These are phyloP conservation scores for Durotheca rogersii DNA, from an alignment of 495 filamentous ascomycete species.

Conservation along the genomic window DNA sequence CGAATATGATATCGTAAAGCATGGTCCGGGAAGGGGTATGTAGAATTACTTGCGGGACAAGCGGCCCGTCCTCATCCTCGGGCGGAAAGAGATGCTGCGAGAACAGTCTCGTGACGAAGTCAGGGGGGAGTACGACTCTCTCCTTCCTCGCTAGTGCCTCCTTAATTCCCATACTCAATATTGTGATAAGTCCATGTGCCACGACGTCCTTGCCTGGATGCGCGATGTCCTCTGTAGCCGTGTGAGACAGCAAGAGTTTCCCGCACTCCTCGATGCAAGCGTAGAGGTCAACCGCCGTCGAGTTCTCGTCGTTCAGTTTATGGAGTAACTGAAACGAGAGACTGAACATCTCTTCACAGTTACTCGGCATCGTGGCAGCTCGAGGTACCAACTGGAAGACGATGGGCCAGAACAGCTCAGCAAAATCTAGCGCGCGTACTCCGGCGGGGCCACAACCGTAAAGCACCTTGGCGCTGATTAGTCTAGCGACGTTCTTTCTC, in stretches of 20 bases:
- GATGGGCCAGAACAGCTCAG: conserved; percentile 51
- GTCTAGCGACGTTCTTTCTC: conserved; percentile 42
- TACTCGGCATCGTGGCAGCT: conserved; percentile 36
- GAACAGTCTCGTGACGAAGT: conserved; percentile 61
- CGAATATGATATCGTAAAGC: conserved; percentile 63
- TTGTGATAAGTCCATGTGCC: conserved; percentile 49
- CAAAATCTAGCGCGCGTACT: conserved; percentile 38
- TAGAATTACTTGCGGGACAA: conserved; percentile 42
- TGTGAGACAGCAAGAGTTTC: conserved; percentile 54
- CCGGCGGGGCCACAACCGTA: conserved; percentile 7
- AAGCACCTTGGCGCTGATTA: conserved; percentile 38
- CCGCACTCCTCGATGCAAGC: conserved; percentile 56
- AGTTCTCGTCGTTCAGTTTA: conserved; percentile 53
- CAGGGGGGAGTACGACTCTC: conserved; percentile 7
- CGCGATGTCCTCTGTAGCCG: conserved; percentile 47
- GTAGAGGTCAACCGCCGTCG: conserved; percentile 52
- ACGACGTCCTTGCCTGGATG: conserved; percentile 52
- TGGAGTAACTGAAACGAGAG: conserved; percentile 53
- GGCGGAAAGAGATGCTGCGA: conserved; percentile 68
- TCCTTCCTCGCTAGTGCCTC: conserved; percentile 11
- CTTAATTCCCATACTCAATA: conserved; percentile 36
- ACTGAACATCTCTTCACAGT: conserved; percentile 48
- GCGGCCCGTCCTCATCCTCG: conserved; percentile 41
- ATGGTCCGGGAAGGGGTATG: conserved; percentile 60
- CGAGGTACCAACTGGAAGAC: conserved; percentile 44